phyloP scores from a whole-genome alignment of 2,329 filamentous ascomycete genomes.

The Neonectria faginata region DNA sequence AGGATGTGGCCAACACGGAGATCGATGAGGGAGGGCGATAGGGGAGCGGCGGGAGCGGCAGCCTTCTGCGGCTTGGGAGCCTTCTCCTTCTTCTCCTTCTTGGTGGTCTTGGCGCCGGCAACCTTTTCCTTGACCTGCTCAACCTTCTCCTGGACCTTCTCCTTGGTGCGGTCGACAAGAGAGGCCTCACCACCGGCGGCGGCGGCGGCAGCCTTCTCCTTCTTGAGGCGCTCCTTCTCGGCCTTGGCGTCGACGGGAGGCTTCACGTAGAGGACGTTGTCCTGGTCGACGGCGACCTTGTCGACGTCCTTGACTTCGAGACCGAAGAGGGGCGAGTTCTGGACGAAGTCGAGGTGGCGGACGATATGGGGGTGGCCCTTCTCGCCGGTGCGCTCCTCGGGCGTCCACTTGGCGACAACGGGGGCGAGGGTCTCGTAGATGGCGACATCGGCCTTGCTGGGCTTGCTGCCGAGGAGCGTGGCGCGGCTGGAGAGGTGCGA shows the following conservation, averaged over 20 bases:
- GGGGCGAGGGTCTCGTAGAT: constrained; percentile 84
- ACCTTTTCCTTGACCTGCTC: constrained; percentile 60
- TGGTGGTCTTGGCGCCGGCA: constrained; percentile 63
- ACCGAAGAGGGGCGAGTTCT: constrained; percentile 83
- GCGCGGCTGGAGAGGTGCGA: constrained; percentile 88
- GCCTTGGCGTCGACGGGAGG: constrained; percentile 91
- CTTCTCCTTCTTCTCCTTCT: constrained; percentile 94
- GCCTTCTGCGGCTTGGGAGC: constrained; percentile 79
- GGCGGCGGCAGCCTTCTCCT: constrained; percentile 84
- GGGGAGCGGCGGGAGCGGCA: constrained; percentile 76
- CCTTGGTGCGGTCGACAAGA: constrained; percentile 71
- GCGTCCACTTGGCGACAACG: constrained; percentile 80
- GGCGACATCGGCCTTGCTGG: constrained; percentile 86
- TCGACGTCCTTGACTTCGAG: constrained; percentile 76
- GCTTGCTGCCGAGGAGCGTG: constrained; percentile 89
- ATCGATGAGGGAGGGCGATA: constrained; percentile 89
- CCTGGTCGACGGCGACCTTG: constrained; percentile 82
- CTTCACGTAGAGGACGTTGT: constrained; percentile 87
- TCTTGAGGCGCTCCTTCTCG: constrained; percentile 96
- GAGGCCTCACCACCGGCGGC: constrained; percentile 63
- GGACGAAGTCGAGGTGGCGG: constrained; percentile 92
- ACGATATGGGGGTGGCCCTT: constrained; percentile 91
- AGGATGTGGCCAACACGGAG: constrained; percentile 97
- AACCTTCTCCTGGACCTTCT: constrained; percentile 66
- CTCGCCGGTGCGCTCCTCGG: constrained; percentile 90